These are phyloP conservation scores for Huiozyma naganishii DNA, from an alignment of 805 yeast species.

Conservation along the genomic window DNA sequence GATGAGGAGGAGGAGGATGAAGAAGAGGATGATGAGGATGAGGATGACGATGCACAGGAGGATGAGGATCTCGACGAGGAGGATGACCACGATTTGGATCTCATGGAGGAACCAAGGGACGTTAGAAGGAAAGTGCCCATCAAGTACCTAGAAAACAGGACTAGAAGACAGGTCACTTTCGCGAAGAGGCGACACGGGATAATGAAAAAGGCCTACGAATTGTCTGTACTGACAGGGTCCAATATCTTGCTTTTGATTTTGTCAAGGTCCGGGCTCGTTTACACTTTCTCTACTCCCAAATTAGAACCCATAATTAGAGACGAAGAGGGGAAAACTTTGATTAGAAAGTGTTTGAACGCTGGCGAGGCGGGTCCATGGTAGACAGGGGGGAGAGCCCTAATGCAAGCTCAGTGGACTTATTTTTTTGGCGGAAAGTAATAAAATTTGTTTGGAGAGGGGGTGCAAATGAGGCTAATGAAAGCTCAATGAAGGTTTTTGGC, in stretches of 20 bases:
- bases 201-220: constrained; percentile 95
- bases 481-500: too few species aligned
- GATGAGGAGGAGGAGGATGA: constrained; percentile 3
- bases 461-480: too few species aligned
- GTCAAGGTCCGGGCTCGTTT: constrained; percentile 89
- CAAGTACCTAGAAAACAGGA: constrained; percentile 88
- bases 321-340: constrained; percentile 86
- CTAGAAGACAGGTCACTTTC: constrained; percentile 94
- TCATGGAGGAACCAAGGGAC: constrained; percentile 2
- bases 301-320: constrained; percentile 90
- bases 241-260: constrained; percentile 88
- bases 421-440: too few species aligned
- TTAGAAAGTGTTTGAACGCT: constrained; percentile 70
- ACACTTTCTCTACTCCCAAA: constrained; percentile 94
- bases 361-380: too few species aligned
- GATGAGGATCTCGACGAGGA: constrained; percentile 4
- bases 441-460: too few species aligned
- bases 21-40: not conserved
- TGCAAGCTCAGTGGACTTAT: too few species aligned
- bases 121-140: constrained; percentile 29
- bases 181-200: constrained; percentile 96
- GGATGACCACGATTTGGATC: constrained; percentile 4
- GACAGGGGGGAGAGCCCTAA: too few species aligned
- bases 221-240: constrained; percentile 90
- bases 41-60: constrained; percentile 2